A percentile compares a stretch with the other conserved stretches of the same genome.
phyloP scores from a whole-genome alignment of 495 filamentous ascomycete species.

The Cryomyces minteri region DNA sequence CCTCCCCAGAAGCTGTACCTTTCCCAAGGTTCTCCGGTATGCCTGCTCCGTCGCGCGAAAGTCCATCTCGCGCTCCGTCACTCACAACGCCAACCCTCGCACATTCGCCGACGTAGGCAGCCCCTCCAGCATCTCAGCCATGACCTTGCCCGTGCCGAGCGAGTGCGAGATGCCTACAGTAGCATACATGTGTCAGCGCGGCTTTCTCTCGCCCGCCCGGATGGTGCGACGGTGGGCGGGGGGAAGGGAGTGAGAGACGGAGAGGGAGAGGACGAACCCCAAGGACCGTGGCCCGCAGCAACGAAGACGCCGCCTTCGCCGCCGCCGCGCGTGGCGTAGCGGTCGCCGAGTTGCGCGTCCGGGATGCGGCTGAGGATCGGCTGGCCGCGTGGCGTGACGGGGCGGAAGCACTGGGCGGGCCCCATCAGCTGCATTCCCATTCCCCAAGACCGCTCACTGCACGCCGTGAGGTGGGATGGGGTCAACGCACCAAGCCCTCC shows the following conservation, averaged over 20 bases:
- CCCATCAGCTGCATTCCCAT: too few species aligned
- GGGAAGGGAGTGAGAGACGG: neutral
- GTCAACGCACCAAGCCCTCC: slow-evolving; percentile 27
- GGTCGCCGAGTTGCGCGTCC: slow-evolving; percentile 33
- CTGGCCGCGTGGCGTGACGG: slow-evolving; percentile 39
- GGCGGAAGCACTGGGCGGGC: slow-evolving; percentile 39
- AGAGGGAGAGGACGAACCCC: slow-evolving; percentile 9
- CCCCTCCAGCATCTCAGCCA: slow-evolving; percentile 22
- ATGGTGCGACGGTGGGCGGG: too few species aligned
- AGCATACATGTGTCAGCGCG: neutral
- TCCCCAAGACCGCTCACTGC: too few species aligned
- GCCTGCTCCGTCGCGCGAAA: too few species aligned
- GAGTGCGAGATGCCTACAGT: slow-evolving; percentile 12
- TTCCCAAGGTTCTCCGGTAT: too few species aligned
- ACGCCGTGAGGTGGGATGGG: neutral
- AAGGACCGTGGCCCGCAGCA: slow-evolving; percentile 44
- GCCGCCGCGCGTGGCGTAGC: slow-evolving; percentile 20
- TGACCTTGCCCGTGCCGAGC: slow-evolving; percentile 19
- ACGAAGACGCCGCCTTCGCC: slow-evolving; percentile 48
- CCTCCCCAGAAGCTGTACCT: too few species aligned
- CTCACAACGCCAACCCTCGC: slow-evolving; percentile 6
- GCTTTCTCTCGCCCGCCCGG: too few species aligned
- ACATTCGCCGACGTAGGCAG: slow-evolving; percentile 15
- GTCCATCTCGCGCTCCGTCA: neutral
- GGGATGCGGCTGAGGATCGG: slow-evolving; percentile 41